These are phyloP conservation scores for Tolypocladium inflatum DNA, from an alignment of 2,329 filamentous ascomycete species.

Conservation along the genomic window DNA sequence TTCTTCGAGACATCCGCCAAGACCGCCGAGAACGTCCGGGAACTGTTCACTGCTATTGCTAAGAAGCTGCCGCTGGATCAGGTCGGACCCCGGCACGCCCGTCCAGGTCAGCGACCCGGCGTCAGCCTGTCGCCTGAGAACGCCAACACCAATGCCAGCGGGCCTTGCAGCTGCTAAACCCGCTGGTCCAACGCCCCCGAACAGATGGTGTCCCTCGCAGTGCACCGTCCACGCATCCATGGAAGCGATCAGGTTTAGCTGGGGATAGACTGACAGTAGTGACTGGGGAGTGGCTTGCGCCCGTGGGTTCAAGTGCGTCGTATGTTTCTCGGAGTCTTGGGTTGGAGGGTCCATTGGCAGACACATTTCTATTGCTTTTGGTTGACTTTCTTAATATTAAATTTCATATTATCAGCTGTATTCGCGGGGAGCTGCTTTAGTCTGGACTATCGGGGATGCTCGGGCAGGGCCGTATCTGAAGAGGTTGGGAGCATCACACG, in stretches of 20 bases:
- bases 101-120: slow-evolving; percentile 51
- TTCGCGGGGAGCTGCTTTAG: background rate
- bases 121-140: slow-evolving; percentile 49
- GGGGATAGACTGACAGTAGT: slow-evolving; percentile 17
- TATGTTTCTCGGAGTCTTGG: slow-evolving; percentile 32
- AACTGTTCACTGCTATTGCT: slow-evolving; percentile 94
- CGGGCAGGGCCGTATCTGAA: background rate
- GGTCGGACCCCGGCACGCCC: slow-evolving; percentile 79
- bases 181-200: background rate
- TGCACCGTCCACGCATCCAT: slow-evolving; percentile 12
- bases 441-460: background rate
- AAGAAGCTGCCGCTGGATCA: slow-evolving; percentile 97
- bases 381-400: slow-evolving; percentile 12
- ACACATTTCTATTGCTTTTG: slow-evolving; percentile 25
- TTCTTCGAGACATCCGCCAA: slow-evolving; percentile 99
- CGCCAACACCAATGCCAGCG: slow-evolving; percentile 45
- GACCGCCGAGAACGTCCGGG: slow-evolving; percentile 89
- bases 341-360: slow-evolving; percentile 25
- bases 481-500: background rate
- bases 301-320: slow-evolving; percentile 17
- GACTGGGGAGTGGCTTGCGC: slow-evolving; percentile 14
- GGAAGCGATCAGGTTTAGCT: slow-evolving; percentile 12
- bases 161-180: slow-evolving; percentile 45
- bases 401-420: slow-evolving; percentile 1
- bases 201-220: slow-evolving; percentile 3